Percentiles rank a stretch among this genome's conserved stretches.
phyloP scores from a whole-genome alignment of 2,329 filamentous ascomycete species.

The Thyridium curvatum region DNA sequence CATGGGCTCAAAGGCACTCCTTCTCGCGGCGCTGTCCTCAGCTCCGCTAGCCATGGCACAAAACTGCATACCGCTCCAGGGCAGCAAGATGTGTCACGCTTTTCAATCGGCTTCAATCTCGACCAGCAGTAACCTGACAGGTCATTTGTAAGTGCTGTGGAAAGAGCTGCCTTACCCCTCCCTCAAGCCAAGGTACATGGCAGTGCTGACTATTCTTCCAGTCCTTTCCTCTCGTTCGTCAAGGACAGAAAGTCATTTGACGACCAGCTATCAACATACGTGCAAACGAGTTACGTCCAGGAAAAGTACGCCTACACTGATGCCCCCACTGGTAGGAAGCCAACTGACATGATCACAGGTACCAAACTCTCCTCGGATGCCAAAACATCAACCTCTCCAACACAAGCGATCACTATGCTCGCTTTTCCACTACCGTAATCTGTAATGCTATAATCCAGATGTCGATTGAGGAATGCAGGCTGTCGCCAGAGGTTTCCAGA shows the following conservation, averaged over 20 bases:
- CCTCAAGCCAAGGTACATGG: too few species aligned
- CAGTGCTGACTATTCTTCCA: constrained; percentile 25
- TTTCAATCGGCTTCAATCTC: constrained; percentile 59
- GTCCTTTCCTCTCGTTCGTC: constrained; percentile 81
- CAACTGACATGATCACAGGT: constrained; percentile 48
- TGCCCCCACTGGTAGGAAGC: background rate
- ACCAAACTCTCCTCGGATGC: constrained; percentile 75
- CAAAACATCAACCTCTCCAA: constrained; percentile 69
- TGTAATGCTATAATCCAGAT: constrained; percentile 94
- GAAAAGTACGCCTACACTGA: constrained; percentile 55
- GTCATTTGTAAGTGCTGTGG: constrained; percentile 46
- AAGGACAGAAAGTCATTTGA: constrained; percentile 75
- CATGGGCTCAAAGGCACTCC: background rate
- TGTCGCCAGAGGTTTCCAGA: constrained; percentile 56
- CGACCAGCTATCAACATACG: constrained; percentile 62
- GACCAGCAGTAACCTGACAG: constrained; percentile 42
- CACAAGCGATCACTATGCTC: constrained; percentile 77
- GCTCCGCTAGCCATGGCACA: constrained; percentile 27
- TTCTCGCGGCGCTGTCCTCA: constrained; percentile 10
- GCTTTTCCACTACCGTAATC: constrained; percentile 85
- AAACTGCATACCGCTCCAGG: constrained; percentile 45
- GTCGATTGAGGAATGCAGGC: constrained; percentile 63
- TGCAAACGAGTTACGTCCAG: constrained; percentile 68
- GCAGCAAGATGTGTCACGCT: constrained; percentile 55
- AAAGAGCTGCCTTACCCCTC: constrained; percentile 1